Conservation (phyloP, 1,284 basidiomycete species). For the Ceratobasidium sp. region DNA sequence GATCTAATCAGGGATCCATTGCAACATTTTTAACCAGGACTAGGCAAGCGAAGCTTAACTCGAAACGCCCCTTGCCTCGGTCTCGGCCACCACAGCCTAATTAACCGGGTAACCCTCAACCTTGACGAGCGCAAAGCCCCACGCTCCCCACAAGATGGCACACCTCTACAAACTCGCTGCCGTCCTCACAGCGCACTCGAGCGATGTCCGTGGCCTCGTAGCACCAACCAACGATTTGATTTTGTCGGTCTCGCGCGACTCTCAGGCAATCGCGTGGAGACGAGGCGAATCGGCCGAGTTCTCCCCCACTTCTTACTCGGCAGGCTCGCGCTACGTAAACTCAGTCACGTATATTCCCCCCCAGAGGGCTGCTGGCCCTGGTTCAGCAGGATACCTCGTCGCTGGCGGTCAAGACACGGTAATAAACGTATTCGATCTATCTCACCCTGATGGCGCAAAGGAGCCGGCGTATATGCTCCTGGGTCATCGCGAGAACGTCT, state of each 20-base stretch:
- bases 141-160: constrained; percentile 15
- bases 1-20: constrained; percentile 20
- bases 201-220: constrained; percentile 77
- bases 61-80: constrained; percentile 30
- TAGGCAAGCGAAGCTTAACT: constrained; percentile 10
- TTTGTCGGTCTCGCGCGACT: constrained; percentile 89
- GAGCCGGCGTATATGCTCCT: constrained; percentile 83
- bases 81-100: constrained; percentile 26
- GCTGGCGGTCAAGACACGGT: constrained; percentile 88
- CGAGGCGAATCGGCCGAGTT: constrained; percentile 63
- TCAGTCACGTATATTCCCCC: constrained; percentile 78
- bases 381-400: constrained; percentile 74
- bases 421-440: constrained; percentile 79
- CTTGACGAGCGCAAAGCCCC: constrained; percentile 7
- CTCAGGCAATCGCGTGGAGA: constrained; percentile 87
- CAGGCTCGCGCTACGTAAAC: constrained; percentile 83
- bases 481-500: constrained; percentile 93
- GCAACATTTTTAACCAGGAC: neutral
- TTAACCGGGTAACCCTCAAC: constrained; percentile 30
- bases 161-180: constrained; percentile 82
- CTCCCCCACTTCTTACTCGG: constrained; percentile 66
- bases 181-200: constrained; percentile 62
- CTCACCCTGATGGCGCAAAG: constrained; percentile 57
- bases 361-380: constrained; percentile 55
- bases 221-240: constrained; percentile 77